Evolutionary conservation across 345 rosid genomes (phyloP), one percentile per base, ranked within the genome.

Genomic region (Linum lewisii): DNA sequence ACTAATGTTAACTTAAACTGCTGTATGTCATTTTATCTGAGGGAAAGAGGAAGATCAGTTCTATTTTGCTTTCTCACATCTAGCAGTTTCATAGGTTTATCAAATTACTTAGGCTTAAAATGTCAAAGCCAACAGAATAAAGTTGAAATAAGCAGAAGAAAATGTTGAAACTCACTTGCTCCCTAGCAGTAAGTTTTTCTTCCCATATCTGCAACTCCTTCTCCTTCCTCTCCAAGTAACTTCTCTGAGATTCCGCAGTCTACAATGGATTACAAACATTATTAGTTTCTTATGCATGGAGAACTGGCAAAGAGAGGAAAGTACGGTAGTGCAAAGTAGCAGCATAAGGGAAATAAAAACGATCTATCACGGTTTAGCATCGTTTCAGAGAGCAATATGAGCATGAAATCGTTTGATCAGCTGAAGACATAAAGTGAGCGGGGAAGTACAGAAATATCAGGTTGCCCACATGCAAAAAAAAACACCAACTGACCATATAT

Each of bases 131-230:
- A 29, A 5, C 34, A 29, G 34, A 29, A 34, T 34, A 4, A n/a
- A 57, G 23, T 37, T 23, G 36, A 57, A n/a, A 45, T 54, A 52
- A 57, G 47, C 24, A 61, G 45, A 5, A 49, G 8, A 49, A 38
- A 61, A 61, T 65, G 63, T 21, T 21, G 24, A 37, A 60, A 66
- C 90, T 86, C 71, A 86, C 96, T 77, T 75, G 78, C 72, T 86
- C 93, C 67, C 87, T 82, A n/a, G 60, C 71, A 67, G 63, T 65
- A 59, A 92, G 86, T 75, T 77, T 83, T 68, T 84, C 79, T 81
- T 86, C 93, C 76, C 82, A 65, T 26, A 69, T 78, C 55, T 55
- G 63, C 36, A 92, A 74, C 51, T 77, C 79, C 65, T 78, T 79
- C 70, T 83, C 93, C 62, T 84, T 84, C 60, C 15, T 51, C 67